A percentile compares a stretch with the other conserved stretches of the same genome.
Evolutionary conservation across 495 filamentous ascomycete species (phyloP).

Genomic region (Penicillium diatomitis): DNA sequence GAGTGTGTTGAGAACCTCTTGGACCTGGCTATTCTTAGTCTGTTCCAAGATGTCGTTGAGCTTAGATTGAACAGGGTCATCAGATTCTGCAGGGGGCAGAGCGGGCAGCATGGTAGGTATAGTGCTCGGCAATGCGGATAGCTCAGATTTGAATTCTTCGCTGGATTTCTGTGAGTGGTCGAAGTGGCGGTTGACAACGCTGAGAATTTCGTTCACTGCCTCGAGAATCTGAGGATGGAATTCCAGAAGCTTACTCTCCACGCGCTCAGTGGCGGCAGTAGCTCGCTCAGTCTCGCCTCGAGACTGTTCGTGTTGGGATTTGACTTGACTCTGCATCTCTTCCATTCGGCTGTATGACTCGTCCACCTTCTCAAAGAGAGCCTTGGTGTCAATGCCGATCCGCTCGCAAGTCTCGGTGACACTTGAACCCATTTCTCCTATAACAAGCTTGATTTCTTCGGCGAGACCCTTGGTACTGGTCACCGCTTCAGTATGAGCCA

Average conservation of each 20-base stretch:
- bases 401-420: slow-evolving; percentile 79
- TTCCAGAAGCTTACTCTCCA: slow-evolving; percentile 67
- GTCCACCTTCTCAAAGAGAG: slow-evolving; percentile 69
- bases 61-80: slow-evolving; percentile 67
- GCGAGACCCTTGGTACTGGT: slow-evolving; percentile 65
- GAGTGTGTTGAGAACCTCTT: slow-evolving; percentile 75
- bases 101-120: slow-evolving; percentile 42
- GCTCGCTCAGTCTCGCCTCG: slow-evolving; percentile 66
- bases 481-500: slow-evolving; percentile 58
- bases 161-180: slow-evolving; percentile 49
- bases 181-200: slow-evolving; percentile 71
- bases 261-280: slow-evolving; percentile 58
- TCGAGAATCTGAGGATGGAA: slow-evolving; percentile 79
- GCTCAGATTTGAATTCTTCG: slow-evolving; percentile 41
- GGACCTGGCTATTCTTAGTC: slow-evolving; percentile 46
- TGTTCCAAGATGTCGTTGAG: slow-evolving; percentile 71
- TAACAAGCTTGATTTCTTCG: slow-evolving; percentile 74
- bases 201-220: slow-evolving; percentile 72
- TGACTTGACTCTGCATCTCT: slow-evolving; percentile 60
- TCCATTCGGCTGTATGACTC: slow-evolving; percentile 69
- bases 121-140: slow-evolving; percentile 42
- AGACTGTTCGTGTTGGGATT: slow-evolving; percentile 67
- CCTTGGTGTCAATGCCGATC: slow-evolving; percentile 73
- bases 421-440: slow-evolving; percentile 74
- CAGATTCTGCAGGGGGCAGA: slow-evolving; percentile 39